Conservation (phyloP, 495 filamentous ascomycete genomes). For the Xylaria nigripes region DNA sequence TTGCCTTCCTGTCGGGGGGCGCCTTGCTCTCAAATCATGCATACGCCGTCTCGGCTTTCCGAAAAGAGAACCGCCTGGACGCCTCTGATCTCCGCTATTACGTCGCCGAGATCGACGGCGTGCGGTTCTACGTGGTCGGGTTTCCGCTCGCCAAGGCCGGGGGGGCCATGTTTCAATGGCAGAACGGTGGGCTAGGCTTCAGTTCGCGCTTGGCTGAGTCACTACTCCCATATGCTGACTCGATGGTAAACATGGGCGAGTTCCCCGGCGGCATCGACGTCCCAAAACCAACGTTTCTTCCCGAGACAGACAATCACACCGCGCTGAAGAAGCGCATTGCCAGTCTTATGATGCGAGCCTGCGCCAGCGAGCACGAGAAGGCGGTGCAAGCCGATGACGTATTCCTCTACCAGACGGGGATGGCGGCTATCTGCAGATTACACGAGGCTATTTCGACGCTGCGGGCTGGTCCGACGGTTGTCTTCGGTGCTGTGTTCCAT, state of each 20-base stretch:
- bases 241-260: constrained; percentile 15
- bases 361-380: constrained; percentile 9
- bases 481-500: constrained; percentile 33
- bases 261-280: background rate
- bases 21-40: constrained; percentile 14
- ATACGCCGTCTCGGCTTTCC: constrained; percentile 18
- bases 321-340: constrained; percentile 29
- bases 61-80: constrained; percentile 15
- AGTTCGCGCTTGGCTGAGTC: constrained; percentile 31
- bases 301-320: constrained; percentile 20
- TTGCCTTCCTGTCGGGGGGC: constrained; percentile 24
- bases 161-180: constrained; percentile 32
- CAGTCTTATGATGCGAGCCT: constrained; percentile 24
- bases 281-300: constrained; percentile 16
- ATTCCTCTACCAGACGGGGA: constrained; percentile 39
- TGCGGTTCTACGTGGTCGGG: constrained; percentile 31
- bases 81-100: constrained; percentile 24
- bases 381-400: constrained; percentile 29
- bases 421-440: constrained; percentile 32
- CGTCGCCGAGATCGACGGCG: constrained; percentile 26
- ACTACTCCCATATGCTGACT: constrained; percentile 26
- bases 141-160: constrained; percentile 23
- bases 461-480: constrained; percentile 17
- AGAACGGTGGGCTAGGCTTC: constrained; percentile 32
- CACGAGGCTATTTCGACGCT: constrained; percentile 14